Conservation (phyloP, 78 protist genomes). For the Mantamonas sphyraenae region DNA sequence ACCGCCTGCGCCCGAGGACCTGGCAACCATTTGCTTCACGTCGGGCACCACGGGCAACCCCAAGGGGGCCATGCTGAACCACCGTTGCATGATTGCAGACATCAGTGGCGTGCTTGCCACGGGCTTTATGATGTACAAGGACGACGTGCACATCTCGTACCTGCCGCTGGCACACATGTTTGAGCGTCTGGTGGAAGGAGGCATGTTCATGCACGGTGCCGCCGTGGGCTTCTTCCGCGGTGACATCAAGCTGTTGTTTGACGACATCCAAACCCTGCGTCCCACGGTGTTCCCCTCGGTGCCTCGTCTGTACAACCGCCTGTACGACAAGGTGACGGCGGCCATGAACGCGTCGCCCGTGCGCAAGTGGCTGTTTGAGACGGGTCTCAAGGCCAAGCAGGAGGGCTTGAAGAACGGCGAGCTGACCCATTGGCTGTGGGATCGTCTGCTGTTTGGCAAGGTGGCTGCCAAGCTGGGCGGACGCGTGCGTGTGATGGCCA, state of each 20-base stretch:
- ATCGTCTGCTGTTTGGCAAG: conserved; percentile 53
- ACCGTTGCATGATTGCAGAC: too few relatives aligned
- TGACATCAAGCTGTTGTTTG: conserved; percentile 36
- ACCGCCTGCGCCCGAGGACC: conserved; percentile 22
- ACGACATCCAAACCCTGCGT: conserved; percentile 62
- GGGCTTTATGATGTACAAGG: too few relatives aligned
- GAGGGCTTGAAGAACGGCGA: neutral
- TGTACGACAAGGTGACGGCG: conserved; percentile 64
- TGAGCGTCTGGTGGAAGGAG: conserved; percentile 48
- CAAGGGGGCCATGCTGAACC: too few relatives aligned
- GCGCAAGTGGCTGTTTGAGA: neutral
- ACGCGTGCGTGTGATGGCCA: conserved; percentile 55
- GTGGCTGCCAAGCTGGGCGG: conserved; percentile 72
- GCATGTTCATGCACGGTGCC: neutral
- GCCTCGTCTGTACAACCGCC: conserved; percentile 83
- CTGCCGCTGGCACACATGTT: conserved; percentile 94
- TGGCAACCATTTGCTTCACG: conserved; percentile 75
- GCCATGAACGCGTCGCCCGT: too few relatives aligned
- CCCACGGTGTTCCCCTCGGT: conserved; percentile 88
- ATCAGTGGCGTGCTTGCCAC: too few relatives aligned
- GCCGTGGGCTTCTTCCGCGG: conserved; percentile 69
- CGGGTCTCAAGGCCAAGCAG: neutral
- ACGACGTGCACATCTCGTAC: conserved; percentile 74
- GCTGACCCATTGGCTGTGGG: conserved; percentile 52
- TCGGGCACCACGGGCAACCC: conserved; percentile 95